Conservation (phyloP, 352 stramenopile genomes). For the Pythium utonaiense region DNA sequence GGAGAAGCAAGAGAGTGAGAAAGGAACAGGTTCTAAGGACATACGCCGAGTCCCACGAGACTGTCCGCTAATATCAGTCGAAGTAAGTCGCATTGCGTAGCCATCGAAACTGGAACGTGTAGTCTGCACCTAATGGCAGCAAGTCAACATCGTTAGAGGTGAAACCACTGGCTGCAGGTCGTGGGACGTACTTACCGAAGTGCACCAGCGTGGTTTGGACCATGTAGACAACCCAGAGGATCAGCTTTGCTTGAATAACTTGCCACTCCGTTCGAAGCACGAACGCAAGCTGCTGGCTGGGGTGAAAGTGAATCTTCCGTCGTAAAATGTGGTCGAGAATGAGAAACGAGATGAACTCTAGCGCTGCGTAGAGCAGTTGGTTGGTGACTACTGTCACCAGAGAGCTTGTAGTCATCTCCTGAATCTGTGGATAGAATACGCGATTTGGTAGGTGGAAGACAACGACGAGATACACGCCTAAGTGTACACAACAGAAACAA, state of each 20-base stretch:
- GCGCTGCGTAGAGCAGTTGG: too few species aligned
- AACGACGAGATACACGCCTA: not conserved
- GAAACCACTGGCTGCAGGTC: too few species aligned
- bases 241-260: not conserved
- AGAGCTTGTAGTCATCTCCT: not conserved
- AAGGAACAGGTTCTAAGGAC: too few species aligned
- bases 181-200: not conserved
- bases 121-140: too few species aligned
- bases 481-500: too few species aligned
- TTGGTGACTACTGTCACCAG: too few species aligned
- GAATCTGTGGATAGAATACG: not conserved
- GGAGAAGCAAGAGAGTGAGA: too few species aligned
- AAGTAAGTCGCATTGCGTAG: too few species aligned
- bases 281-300: not conserved
- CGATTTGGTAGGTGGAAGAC: not conserved
- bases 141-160: too few species aligned
- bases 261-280: not conserved
- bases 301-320: not conserved
- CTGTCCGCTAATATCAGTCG: too few species aligned
- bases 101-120: too few species aligned
- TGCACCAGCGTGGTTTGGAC: not conserved
- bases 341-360: not conserved
- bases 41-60: too few species aligned
- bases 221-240: not conserved
- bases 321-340: not conserved